Base-by-base conservation (phyloP, 78 protist species). In the Isochrysis galbana region DNA sequence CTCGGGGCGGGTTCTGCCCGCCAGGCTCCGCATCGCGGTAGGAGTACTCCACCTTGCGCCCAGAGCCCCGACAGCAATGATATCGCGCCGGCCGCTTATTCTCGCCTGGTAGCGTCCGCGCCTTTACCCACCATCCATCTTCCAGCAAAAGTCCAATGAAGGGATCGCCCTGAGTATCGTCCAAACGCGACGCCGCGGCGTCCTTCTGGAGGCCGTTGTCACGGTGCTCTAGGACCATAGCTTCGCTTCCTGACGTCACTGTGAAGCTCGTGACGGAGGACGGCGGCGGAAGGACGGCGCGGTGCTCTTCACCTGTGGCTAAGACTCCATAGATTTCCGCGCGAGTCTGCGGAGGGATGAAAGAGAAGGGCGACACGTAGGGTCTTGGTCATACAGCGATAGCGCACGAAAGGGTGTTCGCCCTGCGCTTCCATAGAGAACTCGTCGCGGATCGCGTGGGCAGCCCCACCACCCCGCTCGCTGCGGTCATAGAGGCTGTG, bases 61-160 rank as follows among this genome's bases (percentile, higher is more conserved):
- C 80, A 17, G 41, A 4, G 42, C 80, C 80, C 17, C 80, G 29
- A 41, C 80, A 70, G 80, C 80, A 70, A 17, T 36, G 21, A 41
- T 70, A 70, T 21, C 34, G 2, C 80, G 34, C 41, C 42, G 22
- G 45, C n/a, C 11, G 45, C 80, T 34, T 19, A 7, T 17, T 41
- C n/a, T 22, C 80, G 5, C 17, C 41, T 41, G 5, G 42, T 17
- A 5, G 3, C 80, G 36, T 1, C 41, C 80, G 80, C 34, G 80
- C 80, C 80, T 70, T 70, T 19, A 70, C 80, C 80, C 80, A 70
- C 80, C 80, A n/a, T 17, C 80, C 80, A 41, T 70, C 80, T 2
- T 14, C 39, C 41, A 70, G 80, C 80, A 7, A 17, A 36, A 5
- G 42, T 23, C 80, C 80, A 23, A 70, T 41, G 41, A 34, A 3